Evolutionary conservation across 176 grass and related monocot genomes (phyloP).

Genomic region (Triticum timopheevii): DNA sequence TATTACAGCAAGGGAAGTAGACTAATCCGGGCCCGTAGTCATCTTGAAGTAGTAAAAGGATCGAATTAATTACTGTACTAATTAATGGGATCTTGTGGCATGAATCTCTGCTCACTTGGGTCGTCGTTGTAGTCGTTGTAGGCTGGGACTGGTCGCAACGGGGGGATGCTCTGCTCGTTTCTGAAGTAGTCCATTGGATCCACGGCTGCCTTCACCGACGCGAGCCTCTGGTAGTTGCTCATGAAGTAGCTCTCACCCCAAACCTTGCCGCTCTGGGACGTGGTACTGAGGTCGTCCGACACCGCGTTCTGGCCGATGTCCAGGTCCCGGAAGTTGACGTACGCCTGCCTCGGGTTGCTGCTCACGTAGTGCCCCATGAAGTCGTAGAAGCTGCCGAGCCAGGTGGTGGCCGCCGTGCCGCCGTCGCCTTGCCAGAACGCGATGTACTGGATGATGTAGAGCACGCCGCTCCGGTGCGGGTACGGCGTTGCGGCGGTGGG

Average conservation of each 20-base stretch:
- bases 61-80: background rate
- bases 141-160: background rate
- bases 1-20: background rate
- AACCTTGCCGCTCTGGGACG: background rate
- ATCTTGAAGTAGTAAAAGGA: background rate
- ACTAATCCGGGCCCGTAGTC: background rate
- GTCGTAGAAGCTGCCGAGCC: slow-evolving; percentile 25
- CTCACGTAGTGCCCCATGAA: background rate
- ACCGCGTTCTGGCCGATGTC: slow-evolving; percentile 45
- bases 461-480: background rate
- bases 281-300: background rate
- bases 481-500: background rate
- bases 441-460: slow-evolving; percentile 33
- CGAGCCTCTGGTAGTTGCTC: slow-evolving; percentile 40
- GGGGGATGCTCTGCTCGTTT: slow-evolving; percentile 42
- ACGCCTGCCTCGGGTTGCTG: background rate
- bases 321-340: background rate
- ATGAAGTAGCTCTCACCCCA: slow-evolving; percentile 30
- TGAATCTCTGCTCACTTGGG: background rate
- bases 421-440: background rate
- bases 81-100: background rate
- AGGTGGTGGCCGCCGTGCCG: background rate
- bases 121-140: background rate
- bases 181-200: slow-evolving; percentile 30
- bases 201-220: slow-evolving; percentile 16